Conservation (phyloP, 2,329 filamentous ascomycete genomes). For the Hypomyces rosellus region DNA sequence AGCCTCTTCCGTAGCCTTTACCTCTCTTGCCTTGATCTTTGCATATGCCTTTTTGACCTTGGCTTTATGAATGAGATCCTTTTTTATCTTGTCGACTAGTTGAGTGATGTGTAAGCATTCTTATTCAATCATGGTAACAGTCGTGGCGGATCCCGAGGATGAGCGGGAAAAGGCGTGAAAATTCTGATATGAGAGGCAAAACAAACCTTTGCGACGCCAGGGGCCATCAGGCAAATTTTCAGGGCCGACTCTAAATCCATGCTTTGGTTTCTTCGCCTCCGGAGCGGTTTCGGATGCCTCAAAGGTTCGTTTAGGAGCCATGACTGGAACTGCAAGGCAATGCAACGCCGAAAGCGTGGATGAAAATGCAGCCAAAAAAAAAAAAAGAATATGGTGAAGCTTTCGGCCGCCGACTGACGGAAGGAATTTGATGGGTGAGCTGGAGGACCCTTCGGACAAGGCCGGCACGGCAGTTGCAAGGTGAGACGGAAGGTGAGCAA, state of each 20-base stretch:
- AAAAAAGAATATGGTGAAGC: no score
- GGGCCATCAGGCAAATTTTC: conserved; percentile 86
- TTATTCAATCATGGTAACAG: neutral
- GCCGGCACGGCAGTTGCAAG: no score
- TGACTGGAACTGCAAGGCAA: conserved; percentile 10
- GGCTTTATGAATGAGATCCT: conserved; percentile 80
- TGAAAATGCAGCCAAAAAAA: no score
- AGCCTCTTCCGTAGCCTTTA: conserved; percentile 20
- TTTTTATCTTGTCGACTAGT: conserved; percentile 80
- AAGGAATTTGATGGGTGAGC: no score
- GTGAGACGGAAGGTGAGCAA: no score
- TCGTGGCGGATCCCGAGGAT: neutral
- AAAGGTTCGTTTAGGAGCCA: conserved; percentile 28
- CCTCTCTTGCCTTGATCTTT: conserved; percentile 63
- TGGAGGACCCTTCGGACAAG: no score
- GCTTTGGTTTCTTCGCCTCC: conserved; percentile 47
- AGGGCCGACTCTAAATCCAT: conserved; percentile 81
- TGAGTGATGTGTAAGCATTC: conserved; percentile 14
- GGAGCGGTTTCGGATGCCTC: conserved; percentile 25
- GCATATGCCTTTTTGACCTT: conserved; percentile 90
- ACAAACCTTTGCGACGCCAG: conserved; percentile 67
- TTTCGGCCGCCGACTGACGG: no score
- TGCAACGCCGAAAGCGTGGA: no score
- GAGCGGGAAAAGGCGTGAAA: neutral
- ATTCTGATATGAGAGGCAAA: no score